These are phyloP conservation scores for Amauroascus verrucosus DNA, from an alignment of 2,329 filamentous ascomycete genomes.

Conservation along the genomic window DNA sequence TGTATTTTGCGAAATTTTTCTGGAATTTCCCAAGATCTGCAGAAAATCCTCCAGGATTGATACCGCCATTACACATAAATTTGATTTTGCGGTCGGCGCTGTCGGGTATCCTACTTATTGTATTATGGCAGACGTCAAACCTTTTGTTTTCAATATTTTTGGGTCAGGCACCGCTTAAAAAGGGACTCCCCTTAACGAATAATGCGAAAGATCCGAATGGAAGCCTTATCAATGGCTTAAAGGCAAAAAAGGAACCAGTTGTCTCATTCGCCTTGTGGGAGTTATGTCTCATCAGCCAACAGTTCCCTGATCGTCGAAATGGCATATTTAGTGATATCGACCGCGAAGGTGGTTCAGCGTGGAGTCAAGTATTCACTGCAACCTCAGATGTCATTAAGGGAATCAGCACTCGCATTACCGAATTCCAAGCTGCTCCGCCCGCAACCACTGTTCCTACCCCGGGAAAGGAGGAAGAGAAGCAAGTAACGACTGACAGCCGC, in stretches of 20 bases:
- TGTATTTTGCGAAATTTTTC: conserved; percentile 60
- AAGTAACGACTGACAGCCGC: conserved; percentile 19
- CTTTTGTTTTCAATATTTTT: conserved; percentile 70
- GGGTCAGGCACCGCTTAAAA: conserved; percentile 70
- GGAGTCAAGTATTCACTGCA: conserved; percentile 63
- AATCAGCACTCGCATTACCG: conserved; percentile 58
- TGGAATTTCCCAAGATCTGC: conserved; percentile 66
- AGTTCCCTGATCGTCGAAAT: conserved; percentile 64
- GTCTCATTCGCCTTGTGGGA: conserved; percentile 88
- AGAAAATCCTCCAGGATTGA: conserved; percentile 45
- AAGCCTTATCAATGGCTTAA: conserved; percentile 72
- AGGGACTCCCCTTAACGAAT: conserved; percentile 68
- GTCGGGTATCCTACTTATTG: conserved; percentile 56
- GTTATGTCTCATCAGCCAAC: conserved; percentile 64
- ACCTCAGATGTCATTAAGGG: conserved; percentile 60
- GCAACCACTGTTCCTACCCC: conserved; percentile 17
- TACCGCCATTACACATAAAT: conserved; percentile 48
- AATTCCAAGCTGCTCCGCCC: conserved; percentile 42
- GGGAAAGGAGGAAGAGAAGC: conserved; percentile 35
- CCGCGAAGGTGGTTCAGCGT: conserved; percentile 65
- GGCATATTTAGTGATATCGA: conserved; percentile 82
- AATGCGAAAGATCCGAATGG: conserved; percentile 88
- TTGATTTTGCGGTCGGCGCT: conserved; percentile 48
- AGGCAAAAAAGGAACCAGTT: conserved; percentile 68
- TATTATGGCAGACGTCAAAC: conserved; percentile 70